phyloP scores from a whole-genome alignment of 495 filamentous ascomycete species.

The Bacidia gigantensis region DNA sequence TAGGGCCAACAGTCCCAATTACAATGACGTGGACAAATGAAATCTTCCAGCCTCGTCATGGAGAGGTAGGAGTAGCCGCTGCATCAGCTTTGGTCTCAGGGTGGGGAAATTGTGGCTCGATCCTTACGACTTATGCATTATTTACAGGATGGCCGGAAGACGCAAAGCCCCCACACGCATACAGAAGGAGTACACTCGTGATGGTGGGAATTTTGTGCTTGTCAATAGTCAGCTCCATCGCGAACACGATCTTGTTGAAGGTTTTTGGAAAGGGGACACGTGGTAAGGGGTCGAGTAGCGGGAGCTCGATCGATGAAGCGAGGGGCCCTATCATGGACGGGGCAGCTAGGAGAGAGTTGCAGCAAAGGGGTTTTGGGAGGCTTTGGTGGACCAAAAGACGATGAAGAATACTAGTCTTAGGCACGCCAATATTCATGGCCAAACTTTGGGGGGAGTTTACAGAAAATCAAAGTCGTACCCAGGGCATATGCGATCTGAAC shows the following conservation, averaged over 20 bases:
- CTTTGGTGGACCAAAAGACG: slow-evolving; percentile 31
- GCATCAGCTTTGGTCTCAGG: slow-evolving; percentile 76
- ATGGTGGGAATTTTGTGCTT: slow-evolving; percentile 76
- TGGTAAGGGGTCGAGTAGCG: slow-evolving; percentile 31
- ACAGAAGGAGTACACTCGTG: slow-evolving; percentile 67
- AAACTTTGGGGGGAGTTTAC: too few relatives aligned
- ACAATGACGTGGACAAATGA: slow-evolving; percentile 89
- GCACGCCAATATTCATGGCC: too few relatives aligned
- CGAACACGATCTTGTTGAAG: slow-evolving; percentile 53
- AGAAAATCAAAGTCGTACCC: too few relatives aligned
- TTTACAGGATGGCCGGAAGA: slow-evolving; percentile 77
- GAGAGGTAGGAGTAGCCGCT: slow-evolving; percentile 85
- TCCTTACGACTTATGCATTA: slow-evolving; percentile 77
- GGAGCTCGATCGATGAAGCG: slow-evolving; percentile 26
- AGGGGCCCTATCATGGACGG: slow-evolving; percentile 43
- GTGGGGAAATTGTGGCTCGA: slow-evolving; percentile 70
- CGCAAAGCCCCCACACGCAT: slow-evolving; percentile 48
- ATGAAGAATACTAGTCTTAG: too few relatives aligned
- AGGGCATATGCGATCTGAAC: too few relatives aligned
- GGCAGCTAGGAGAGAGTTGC: slow-evolving; percentile 52
- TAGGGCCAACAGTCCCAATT: slow-evolving; percentile 82
- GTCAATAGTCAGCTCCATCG: slow-evolving; percentile 56
- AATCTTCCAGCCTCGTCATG: slow-evolving; percentile 78
- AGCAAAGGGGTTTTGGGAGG: slow-evolving; percentile 53
- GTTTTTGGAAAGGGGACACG: slow-evolving; percentile 43